Evolutionary conservation across 352 stramenopile genomes (phyloP).

Genomic region (Achlya hypogyna): DNA sequence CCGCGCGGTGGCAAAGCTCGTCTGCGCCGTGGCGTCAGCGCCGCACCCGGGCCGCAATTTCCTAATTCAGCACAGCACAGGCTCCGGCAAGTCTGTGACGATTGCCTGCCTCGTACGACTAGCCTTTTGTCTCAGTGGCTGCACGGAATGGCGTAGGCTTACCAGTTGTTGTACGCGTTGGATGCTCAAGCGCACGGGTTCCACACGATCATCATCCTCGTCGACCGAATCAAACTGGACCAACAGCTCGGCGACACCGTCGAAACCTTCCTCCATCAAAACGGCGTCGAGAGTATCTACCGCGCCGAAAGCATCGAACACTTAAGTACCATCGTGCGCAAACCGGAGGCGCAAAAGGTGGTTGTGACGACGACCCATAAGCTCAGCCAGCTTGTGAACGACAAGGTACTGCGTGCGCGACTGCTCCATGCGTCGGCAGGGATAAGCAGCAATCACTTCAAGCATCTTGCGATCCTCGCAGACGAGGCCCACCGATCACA

Average conservation of each 20-base stretch:
- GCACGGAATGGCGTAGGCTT: constrained; percentile 24
- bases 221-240: constrained; percentile 78
- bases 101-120: constrained; percentile 56
- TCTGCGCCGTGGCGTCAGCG: neutral
- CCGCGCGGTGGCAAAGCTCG: constrained; percentile 13
- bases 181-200: constrained; percentile 38
- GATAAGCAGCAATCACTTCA: constrained; percentile 25
- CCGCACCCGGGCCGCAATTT: constrained; percentile 23
- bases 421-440: constrained; percentile 28
- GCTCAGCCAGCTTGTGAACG: constrained; percentile 54
- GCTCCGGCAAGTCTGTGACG: constrained; percentile 70
- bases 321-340: constrained; percentile 42
- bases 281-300: constrained; percentile 61
- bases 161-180: constrained; percentile 55
- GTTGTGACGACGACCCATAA: constrained; percentile 81
- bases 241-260: constrained; percentile 67
- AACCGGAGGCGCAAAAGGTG: constrained; percentile 25
- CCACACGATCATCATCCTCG: constrained; percentile 65
- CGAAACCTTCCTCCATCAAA: constrained; percentile 57
- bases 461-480: constrained; percentile 67
- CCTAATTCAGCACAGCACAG: constrained; percentile 74
- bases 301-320: constrained; percentile 67
- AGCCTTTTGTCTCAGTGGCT: neutral
- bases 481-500: constrained; percentile 80
- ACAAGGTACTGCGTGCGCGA: constrained; percentile 55